Conservation (phyloP, 352 stramenopile genomes). For the Phytopythium ostracodes region DNA sequence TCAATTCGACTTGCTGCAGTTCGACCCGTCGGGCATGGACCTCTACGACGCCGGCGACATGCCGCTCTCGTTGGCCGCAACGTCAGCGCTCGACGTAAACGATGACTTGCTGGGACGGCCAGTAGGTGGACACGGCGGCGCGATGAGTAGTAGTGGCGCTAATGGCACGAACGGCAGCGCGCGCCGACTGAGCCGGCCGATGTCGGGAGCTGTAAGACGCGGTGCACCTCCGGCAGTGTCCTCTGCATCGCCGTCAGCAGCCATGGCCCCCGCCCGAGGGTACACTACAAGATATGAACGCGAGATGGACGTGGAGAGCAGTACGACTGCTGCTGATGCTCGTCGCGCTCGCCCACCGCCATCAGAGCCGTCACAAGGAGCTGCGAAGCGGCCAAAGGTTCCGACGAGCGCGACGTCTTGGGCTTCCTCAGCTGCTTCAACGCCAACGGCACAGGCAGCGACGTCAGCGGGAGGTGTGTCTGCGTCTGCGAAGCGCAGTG, state of each 20-base stretch:
- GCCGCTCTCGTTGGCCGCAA: neutral
- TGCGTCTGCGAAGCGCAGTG: neutral
- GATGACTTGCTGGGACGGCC: neutral
- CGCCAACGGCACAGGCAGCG: too few species aligned
- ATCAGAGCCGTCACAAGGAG: neutral
- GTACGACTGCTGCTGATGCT: too few species aligned
- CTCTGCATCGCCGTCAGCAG: neutral
- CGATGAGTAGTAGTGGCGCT: too few species aligned
- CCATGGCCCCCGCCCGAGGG: neutral
- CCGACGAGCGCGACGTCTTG: neutral
- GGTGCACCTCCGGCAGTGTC: neutral
- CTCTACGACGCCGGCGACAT: constrained; percentile 4
- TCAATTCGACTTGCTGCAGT: constrained; percentile 2
- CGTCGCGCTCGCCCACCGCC: neutral
- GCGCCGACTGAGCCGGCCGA: neutral
- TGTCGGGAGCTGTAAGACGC: neutral
- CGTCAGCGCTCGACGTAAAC: neutral
- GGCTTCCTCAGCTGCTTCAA: neutral
- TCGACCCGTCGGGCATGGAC: constrained; percentile 6
- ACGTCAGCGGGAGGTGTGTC: too few species aligned
- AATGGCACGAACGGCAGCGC: neutral
- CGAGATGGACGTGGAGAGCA: neutral
- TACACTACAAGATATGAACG: neutral
- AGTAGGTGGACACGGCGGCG: too few species aligned
- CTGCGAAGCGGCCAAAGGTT: neutral